Evolutionary conservation across 202 grass and related monocot species (phyloP).

Genomic region (Hordeum pubiflorum): DNA sequence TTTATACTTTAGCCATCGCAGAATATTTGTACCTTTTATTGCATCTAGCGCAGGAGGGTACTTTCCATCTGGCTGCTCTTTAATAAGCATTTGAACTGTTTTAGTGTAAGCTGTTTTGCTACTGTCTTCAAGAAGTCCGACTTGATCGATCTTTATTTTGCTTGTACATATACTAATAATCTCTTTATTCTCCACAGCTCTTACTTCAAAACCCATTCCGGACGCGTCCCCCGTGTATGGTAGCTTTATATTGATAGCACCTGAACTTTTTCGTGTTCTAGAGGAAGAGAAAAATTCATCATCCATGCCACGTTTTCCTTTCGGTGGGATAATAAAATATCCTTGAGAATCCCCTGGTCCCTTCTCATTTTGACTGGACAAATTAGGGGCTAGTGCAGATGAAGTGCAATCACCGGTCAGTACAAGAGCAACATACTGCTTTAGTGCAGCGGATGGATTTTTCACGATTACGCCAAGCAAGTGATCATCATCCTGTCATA

Average conservation of each 20-base stretch:
- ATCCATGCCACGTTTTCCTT: slow-evolving; percentile 88
- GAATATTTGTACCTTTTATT: slow-evolving; percentile 58
- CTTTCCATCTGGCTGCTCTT: slow-evolving; percentile 58
- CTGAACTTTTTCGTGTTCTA: slow-evolving; percentile 59
- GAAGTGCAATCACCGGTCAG: slow-evolving; percentile 56
- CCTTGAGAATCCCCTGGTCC: slow-evolving; percentile 58
- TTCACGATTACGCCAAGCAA: slow-evolving; percentile 82
- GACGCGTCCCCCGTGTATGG: slow-evolving; percentile 62
- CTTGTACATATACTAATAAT: slow-evolving; percentile 69
- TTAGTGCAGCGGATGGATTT: slow-evolving; percentile 48
- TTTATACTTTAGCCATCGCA: background rate
- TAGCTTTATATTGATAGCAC: slow-evolving; percentile 62
- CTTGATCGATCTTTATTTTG: slow-evolving; percentile 97
- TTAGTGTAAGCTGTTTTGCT: slow-evolving; percentile 56
- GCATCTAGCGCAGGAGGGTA: slow-evolving; percentile 76
- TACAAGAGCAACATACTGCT: slow-evolving; percentile 70
- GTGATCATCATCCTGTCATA: slow-evolving; percentile 81
- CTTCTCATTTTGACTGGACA: slow-evolving; percentile 38
- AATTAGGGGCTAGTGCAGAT: slow-evolving; percentile 33
- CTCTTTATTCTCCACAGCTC: slow-evolving; percentile 71
- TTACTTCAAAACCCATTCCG: slow-evolving; percentile 70
- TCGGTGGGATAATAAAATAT: slow-evolving; percentile 64
- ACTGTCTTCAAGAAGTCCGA: slow-evolving; percentile 70
- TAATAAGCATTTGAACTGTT: slow-evolving; percentile 78
- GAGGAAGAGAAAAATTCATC: slow-evolving; percentile 73